phyloP scores from a whole-genome alignment of 2,329 filamentous ascomycete genomes.

The Apiospora sp. region DNA sequence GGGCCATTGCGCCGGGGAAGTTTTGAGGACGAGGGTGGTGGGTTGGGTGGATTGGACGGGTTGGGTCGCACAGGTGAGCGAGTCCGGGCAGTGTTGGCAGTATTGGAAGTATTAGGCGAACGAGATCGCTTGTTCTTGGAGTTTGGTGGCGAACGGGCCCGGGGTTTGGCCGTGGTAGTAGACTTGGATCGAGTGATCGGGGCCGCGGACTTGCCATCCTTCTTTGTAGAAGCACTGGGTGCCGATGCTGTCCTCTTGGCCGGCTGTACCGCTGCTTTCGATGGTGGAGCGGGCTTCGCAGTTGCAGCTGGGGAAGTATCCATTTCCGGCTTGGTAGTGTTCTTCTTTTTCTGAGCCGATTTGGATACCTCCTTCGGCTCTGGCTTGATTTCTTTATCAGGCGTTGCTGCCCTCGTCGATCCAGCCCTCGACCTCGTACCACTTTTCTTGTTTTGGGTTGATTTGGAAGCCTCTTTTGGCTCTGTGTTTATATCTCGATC shows the following conservation, averaged over 20 bases:
- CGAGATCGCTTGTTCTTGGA: background rate
- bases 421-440: background rate
- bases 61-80: slow-evolving; percentile 36
- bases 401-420: slow-evolving; percentile 17
- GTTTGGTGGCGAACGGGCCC: slow-evolving; percentile 11
- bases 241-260: slow-evolving; percentile 33
- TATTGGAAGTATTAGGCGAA: background rate
- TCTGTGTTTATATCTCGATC: background rate
- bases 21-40: slow-evolving; percentile 46
- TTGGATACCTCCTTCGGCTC: background rate
- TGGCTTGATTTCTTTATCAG: background rate
- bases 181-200: background rate
- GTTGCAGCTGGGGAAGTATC: slow-evolving; percentile 10
- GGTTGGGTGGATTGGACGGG: slow-evolving; percentile 37
- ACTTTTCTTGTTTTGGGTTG: slow-evolving; percentile 15
- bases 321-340: background rate
- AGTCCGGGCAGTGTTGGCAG: slow-evolving; percentile 27
- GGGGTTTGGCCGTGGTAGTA: background rate
- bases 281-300: slow-evolving; percentile 25
- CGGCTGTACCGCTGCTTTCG: slow-evolving; percentile 27
- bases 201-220: background rate
- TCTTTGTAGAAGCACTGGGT: slow-evolving; percentile 19
- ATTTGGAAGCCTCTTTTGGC: background rate
- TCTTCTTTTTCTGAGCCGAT: background rate
- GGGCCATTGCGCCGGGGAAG: slow-evolving; percentile 43